Conservation (phyloP, 495 filamentous ascomycete species). For the Glarea lozoyensis region DNA sequence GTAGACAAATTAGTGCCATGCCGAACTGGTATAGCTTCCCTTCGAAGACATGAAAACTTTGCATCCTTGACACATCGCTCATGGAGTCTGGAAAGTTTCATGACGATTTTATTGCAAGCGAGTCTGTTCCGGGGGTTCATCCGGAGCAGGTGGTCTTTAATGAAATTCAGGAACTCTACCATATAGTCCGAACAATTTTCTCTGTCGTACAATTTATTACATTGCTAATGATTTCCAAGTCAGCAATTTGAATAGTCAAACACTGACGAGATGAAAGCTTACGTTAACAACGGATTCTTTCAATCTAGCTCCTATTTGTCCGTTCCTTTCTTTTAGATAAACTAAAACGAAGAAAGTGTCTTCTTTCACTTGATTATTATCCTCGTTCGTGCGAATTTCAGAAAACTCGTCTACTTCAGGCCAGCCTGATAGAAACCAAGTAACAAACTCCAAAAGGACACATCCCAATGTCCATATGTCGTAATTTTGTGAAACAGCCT, state of each 20-base stretch:
- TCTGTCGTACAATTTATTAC: neutral
- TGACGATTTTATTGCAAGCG: neutral
- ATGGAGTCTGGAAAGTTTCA: neutral
- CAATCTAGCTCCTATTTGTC: neutral
- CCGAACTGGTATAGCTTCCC: neutral
- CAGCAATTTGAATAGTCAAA: neutral
- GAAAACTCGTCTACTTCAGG: neutral
- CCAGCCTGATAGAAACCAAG: slow-evolving; percentile 16
- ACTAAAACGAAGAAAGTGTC: neutral
- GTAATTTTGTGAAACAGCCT: slow-evolving; percentile 15
- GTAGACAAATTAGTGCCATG: neutral
- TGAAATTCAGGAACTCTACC: neutral
- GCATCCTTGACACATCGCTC: neutral
- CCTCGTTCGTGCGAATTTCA: neutral
- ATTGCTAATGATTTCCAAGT: slow-evolving; percentile 1
- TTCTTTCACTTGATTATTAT: neutral
- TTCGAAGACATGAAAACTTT: neutral
- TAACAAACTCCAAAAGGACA: slow-evolving; percentile 24
- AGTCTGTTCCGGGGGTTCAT: neutral
- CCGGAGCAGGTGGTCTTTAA: slow-evolving; percentile 1
- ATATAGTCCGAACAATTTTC: neutral
- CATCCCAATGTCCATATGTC: slow-evolving; percentile 28
- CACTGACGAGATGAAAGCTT: neutral
- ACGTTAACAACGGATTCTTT: neutral
- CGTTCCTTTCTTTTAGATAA: neutral